Evolutionary conservation across 345 rosid genomes (phyloP).

Genomic region (Ceriops zippeliana): DNA sequence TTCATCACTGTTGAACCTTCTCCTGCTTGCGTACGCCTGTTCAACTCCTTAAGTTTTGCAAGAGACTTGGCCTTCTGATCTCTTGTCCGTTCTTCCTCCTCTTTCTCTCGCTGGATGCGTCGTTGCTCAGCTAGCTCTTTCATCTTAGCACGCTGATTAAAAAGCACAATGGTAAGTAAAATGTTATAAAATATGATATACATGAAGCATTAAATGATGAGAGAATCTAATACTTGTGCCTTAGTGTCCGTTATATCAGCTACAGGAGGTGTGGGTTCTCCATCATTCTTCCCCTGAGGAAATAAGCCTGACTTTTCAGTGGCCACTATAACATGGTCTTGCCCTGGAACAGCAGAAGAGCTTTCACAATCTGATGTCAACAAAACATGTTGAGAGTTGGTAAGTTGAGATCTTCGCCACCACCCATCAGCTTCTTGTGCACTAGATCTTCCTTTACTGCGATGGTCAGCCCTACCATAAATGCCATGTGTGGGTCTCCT

Average conservation of each 20-base stretch:
- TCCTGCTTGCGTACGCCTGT: constrained; percentile 56
- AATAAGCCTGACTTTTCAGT: constrained; percentile 33
- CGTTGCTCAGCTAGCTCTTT: constrained; percentile 72
- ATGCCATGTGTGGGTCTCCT: constrained; percentile 64
- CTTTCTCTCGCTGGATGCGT: constrained; percentile 60
- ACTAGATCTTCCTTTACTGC: constrained; percentile 49
- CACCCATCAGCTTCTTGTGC: constrained; percentile 54
- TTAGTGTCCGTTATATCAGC: constrained; percentile 49
- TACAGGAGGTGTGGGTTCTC: constrained; percentile 33
- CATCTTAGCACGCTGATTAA: constrained; percentile 65
- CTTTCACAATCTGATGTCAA: constrained; percentile 36
- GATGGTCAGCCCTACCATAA: constrained; percentile 54
- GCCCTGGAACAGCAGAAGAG: constrained; percentile 33
- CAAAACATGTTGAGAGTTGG: constrained; percentile 31
- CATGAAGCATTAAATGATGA: constrained; percentile 2
- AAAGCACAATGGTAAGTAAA: neutral
- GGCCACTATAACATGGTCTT: constrained; percentile 30
- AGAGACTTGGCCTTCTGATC: constrained; percentile 87
- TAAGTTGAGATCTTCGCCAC: constrained; percentile 41
- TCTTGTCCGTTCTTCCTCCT: constrained; percentile 88
- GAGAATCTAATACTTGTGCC: constrained; percentile 40
- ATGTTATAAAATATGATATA: no score
- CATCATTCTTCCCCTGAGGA: constrained; percentile 39
- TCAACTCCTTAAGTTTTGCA: constrained; percentile 77
- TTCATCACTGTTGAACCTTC: constrained; percentile 46